A percentile compares a stretch with the other conserved stretches of the same genome.
Conservation (phyloP, 306 rosid species). For the Begonia masoniana region DNA sequence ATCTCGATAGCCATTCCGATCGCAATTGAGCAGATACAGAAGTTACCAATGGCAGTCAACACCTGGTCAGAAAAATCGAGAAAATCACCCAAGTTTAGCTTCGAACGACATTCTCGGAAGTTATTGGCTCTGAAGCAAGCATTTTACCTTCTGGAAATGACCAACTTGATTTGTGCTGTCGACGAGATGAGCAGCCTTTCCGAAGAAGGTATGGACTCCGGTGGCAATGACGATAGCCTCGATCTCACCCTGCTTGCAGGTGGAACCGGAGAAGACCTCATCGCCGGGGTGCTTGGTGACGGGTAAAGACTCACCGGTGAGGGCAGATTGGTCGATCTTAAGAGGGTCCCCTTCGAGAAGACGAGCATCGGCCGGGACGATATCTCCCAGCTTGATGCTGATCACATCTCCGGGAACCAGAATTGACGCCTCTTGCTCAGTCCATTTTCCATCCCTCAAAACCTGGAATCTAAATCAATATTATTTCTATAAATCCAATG, state of each 20-base stretch:
- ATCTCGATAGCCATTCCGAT: slow-evolving; percentile 47
- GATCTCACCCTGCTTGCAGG: slow-evolving; percentile 56
- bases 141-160: slow-evolving; percentile 40
- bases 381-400: slow-evolving; percentile 14
- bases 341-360: slow-evolving; percentile 55
- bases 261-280: slow-evolving; percentile 49
- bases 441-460: slow-evolving; percentile 49
- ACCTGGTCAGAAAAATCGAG: not conserved
- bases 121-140: too few species aligned
- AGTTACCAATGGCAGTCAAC: slow-evolving; percentile 45
- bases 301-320: slow-evolving; percentile 53
- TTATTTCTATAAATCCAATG: too few species aligned
- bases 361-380: slow-evolving; percentile 50
- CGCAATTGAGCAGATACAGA: slow-evolving; percentile 17
- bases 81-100: not conserved
- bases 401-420: slow-evolving; percentile 53
- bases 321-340: slow-evolving; percentile 9
- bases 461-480: slow-evolving; percentile 16
- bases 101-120: not conserved
- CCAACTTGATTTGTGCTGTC: slow-evolving; percentile 60
- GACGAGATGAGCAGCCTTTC: slow-evolving; percentile 61
- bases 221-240: slow-evolving; percentile 61
- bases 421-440: slow-evolving; percentile 35
- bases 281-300: slow-evolving; percentile 38
- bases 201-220: slow-evolving; percentile 55